These are phyloP conservation scores for Pseudocercospora fijiensis DNA, from an alignment of 2,329 filamentous ascomycete genomes.

Conservation along the genomic window DNA sequence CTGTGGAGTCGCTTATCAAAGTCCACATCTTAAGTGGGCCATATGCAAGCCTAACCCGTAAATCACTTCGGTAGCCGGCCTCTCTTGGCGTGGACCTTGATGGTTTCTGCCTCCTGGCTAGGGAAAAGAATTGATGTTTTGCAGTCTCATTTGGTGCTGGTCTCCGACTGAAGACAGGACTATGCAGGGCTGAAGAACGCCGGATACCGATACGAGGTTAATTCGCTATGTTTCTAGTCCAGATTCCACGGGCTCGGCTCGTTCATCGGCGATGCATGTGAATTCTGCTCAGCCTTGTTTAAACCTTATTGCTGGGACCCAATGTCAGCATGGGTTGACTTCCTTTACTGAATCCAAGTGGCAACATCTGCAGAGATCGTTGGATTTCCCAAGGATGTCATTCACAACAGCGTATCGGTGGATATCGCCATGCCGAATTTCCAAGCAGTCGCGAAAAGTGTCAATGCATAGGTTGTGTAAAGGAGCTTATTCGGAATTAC, in stretches of 20 bases:
- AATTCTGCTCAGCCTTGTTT: background rate
- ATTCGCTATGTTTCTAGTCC: background rate
- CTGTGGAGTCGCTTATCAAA: background rate
- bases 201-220: too few species aligned
- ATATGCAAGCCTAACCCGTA: background rate
- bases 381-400: too few species aligned
- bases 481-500: too few species aligned
- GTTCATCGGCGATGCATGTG: background rate
- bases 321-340: background rate
- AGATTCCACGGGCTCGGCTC: background rate
- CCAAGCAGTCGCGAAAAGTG: too few species aligned
- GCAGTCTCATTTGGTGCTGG: background rate
- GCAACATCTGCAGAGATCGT: too few species aligned
- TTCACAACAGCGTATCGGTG: too few species aligned
- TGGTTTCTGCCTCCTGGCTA: background rate
- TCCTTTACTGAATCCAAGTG: too few species aligned
- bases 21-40: background rate
- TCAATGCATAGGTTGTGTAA: too few species aligned
- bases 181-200: background rate
- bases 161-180: background rate
- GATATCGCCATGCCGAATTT: too few species aligned
- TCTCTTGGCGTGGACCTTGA: background rate
- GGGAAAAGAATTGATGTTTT: background rate
- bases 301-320: too few species aligned
- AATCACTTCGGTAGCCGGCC: background rate